phyloP scores from a whole-genome alignment of 2,329 filamentous ascomycete species.

The Ceratocystis ficicola region DNA sequence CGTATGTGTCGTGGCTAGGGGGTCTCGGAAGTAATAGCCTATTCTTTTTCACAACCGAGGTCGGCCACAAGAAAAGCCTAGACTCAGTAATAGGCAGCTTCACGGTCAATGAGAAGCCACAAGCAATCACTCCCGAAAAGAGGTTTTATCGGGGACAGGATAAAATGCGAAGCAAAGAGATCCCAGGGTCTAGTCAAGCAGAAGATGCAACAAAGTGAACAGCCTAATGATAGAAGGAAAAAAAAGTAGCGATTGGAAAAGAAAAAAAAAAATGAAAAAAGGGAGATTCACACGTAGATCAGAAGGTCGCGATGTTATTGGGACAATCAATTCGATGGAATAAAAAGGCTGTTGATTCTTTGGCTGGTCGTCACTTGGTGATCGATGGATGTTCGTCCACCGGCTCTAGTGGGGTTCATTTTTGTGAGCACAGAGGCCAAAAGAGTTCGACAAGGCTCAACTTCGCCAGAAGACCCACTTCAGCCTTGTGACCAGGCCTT shows the following conservation, averaged over 20 bases:
- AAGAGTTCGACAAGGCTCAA: not conserved
- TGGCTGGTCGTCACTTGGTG: not conserved
- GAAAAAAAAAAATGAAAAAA: not conserved
- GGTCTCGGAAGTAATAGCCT: not conserved
- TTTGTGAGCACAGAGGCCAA: conserved; percentile 7
- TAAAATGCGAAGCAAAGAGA: not conserved
- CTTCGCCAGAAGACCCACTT: conserved; percentile 10
- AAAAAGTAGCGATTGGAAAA: not conserved
- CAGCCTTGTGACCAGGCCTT: conserved; percentile 12
- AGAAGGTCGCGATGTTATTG: not conserved
- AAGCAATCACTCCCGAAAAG: no score
- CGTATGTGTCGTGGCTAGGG: not conserved
- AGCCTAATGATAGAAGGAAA: not conserved
- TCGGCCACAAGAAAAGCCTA: not conserved
- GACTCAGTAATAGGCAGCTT: not conserved
- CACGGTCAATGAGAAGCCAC: no score
- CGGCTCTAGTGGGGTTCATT: conserved; percentile 11
- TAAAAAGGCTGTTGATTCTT: not conserved
- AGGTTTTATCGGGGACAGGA: not conserved
- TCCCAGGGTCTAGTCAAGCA: not conserved
- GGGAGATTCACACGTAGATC: not conserved
- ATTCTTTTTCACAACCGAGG: not conserved
- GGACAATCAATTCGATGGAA: not conserved
- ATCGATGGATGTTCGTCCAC: not conserved
- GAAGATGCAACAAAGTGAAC: not conserved